Percentiles rank a stretch among this genome's conserved stretches.
Evolutionary conservation across 306 rosid species (phyloP).

Genomic region (Lagenaria siceraria): DNA sequence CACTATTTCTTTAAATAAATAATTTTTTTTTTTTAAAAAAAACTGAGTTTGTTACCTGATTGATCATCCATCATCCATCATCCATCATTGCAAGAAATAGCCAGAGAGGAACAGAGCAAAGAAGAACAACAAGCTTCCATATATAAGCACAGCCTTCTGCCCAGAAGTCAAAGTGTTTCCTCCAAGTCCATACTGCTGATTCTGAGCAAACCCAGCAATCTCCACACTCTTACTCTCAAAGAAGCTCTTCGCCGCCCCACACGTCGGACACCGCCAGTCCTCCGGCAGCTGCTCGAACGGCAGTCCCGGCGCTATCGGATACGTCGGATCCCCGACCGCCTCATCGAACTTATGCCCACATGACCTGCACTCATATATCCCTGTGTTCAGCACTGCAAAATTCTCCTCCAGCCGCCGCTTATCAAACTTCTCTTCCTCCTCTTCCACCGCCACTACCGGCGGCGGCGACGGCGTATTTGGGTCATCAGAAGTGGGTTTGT

Average conservation of each 20-base stretch:
- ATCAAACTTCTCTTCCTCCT: constrained; percentile 18
- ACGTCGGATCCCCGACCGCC: constrained; percentile 68
- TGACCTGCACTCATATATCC: constrained; percentile 87
- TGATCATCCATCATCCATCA: neutral
- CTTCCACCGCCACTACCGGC: neutral
- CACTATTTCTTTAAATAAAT: no score
- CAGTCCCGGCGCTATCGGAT: constrained; percentile 74
- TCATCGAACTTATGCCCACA: constrained; percentile 89
- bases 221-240: constrained; percentile 83
- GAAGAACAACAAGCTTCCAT: constrained; percentile 66
- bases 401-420: constrained; percentile 72
- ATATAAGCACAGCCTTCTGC: constrained; percentile 76
- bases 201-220: constrained; percentile 89
- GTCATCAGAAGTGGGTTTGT: constrained; percentile 33
- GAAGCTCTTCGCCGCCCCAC: constrained; percentile 86
- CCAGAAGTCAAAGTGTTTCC: constrained; percentile 80
- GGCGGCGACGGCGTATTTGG: constrained; percentile 1
- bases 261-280: constrained; percentile 93
- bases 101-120: constrained; percentile 69
- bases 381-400: constrained; percentile 79
- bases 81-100: constrained; percentile 65
- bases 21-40: no score
- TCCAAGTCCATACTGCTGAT: constrained; percentile 88
- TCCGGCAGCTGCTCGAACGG: constrained; percentile 70
- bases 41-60: neutral